Conservation (phyloP, 495 filamentous ascomycete species). For the Jackrogersella minutella region DNA sequence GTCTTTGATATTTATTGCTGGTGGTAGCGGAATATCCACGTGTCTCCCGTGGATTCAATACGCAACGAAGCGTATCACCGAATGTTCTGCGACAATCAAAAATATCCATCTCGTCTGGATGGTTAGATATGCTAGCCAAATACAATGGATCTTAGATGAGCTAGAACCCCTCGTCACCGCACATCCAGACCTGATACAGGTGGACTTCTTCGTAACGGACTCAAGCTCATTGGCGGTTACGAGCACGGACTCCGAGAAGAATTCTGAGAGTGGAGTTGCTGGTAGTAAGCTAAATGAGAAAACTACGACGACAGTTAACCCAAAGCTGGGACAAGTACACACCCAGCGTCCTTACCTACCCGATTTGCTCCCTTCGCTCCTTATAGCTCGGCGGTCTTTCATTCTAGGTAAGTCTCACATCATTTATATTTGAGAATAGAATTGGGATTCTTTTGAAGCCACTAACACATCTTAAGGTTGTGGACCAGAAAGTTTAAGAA, state of each 20-base stretch:
- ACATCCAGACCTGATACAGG: slow-evolving; percentile 27
- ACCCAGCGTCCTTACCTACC: slow-evolving; percentile 28
- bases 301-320: slow-evolving; percentile 8
- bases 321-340: slow-evolving; percentile 28
- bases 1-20: slow-evolving; percentile 75
- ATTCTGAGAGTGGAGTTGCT: slow-evolving; percentile 1
- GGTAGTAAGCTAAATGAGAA: slow-evolving; percentile 18
- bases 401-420: slow-evolving; percentile 29
- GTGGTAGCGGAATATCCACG: slow-evolving; percentile 79
- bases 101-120: slow-evolving; percentile 79
- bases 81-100: slow-evolving; percentile 72
- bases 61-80: slow-evolving; percentile 74
- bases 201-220: slow-evolving; percentile 28
- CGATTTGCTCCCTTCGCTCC: slow-evolving; percentile 14
- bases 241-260: slow-evolving; percentile 24
- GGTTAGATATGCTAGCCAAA: slow-evolving; percentile 57
- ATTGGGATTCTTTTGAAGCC: not conserved
- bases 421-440: not conserved
- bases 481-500: slow-evolving; percentile 72
- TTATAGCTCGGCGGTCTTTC: slow-evolving; percentile 21
- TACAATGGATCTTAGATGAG: slow-evolving; percentile 36
- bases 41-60: slow-evolving; percentile 74
- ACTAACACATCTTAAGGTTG: slow-evolving; percentile 54
- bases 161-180: slow-evolving; percentile 17
- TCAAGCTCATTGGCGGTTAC: slow-evolving; percentile 9